Conservation (phyloP, 2,329 filamentous ascomycete genomes). For the Diaporthe sp. region DNA sequence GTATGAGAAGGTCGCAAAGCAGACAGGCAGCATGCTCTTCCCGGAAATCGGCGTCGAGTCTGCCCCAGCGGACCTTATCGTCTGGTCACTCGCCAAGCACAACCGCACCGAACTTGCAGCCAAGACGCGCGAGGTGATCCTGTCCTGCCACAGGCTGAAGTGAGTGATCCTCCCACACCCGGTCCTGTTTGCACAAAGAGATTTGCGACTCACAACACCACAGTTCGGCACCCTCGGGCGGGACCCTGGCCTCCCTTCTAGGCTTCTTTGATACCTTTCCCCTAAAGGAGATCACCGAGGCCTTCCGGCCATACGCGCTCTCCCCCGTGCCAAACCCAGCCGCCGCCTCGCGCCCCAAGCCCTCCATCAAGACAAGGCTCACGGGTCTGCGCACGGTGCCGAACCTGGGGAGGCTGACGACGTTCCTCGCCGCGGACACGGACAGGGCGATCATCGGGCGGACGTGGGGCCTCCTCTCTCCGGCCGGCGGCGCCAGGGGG, state of each 20-base stretch:
- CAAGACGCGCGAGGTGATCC: slow-evolving; percentile 66
- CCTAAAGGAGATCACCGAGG: slow-evolving; percentile 60
- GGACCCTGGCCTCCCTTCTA: slow-evolving; percentile 78
- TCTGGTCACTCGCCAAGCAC: slow-evolving; percentile 66
- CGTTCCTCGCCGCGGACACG: slow-evolving; percentile 63
- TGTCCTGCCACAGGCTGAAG: slow-evolving; percentile 62
- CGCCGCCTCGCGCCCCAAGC: slow-evolving; percentile 45
- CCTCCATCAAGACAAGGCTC: slow-evolving; percentile 60
- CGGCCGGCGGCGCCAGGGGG: slow-evolving; percentile 55
- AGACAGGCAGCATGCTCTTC: slow-evolving; percentile 70
- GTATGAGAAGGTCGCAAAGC: slow-evolving; percentile 67
- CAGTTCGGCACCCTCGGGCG: slow-evolving; percentile 70
- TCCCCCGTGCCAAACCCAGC: slow-evolving; percentile 68
- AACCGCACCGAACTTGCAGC: slow-evolving; percentile 65
- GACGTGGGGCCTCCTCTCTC: slow-evolving; percentile 72
- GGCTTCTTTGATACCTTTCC: slow-evolving; percentile 68
- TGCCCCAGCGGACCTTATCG: slow-evolving; percentile 71
- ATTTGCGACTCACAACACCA: slow-evolving; percentile 18
- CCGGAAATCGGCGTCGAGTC: slow-evolving; percentile 75
- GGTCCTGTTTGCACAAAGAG: not conserved
- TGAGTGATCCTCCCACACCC: slow-evolving; percentile 44
- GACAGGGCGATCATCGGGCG: slow-evolving; percentile 71
- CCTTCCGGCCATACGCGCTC: slow-evolving; percentile 66
- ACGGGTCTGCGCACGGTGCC: slow-evolving; percentile 65
- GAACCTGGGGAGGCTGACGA: slow-evolving; percentile 69